phyloP scores from a whole-genome alignment of 179 eudicot genomes.

The Dionaea muscipula region DNA sequence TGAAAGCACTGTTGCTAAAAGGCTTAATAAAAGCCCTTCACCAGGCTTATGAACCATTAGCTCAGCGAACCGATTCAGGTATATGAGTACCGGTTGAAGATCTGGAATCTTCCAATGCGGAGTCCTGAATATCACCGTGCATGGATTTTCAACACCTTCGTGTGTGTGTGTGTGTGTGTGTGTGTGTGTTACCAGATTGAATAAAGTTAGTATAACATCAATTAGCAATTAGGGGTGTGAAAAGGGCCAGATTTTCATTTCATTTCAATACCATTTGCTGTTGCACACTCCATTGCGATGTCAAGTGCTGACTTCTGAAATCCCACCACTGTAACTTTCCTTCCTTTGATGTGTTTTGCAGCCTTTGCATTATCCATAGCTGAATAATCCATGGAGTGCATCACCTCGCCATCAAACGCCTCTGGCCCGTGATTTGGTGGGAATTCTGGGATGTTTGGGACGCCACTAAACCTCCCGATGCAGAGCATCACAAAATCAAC shows the following conservation, averaged over 20 bases:
- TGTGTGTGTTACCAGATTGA: too few species aligned
- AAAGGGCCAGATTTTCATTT: background rate
- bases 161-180: too few species aligned
- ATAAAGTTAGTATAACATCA: background rate
- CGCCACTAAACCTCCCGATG: slow-evolving; percentile 36
- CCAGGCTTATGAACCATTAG: slow-evolving; percentile 52
- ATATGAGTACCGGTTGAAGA: slow-evolving; percentile 27
- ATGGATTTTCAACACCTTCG: slow-evolving; percentile 45
- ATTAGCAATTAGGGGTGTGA: background rate
- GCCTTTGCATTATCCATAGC: slow-evolving; percentile 25
- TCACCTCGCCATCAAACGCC: slow-evolving; percentile 36
- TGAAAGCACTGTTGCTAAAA: slow-evolving; percentile 34
- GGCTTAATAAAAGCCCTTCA: slow-evolving; percentile 28
- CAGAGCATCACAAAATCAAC: slow-evolving; percentile 48
- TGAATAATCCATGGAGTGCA: slow-evolving; percentile 48
- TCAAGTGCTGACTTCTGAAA: slow-evolving; percentile 48
- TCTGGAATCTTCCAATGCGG: slow-evolving; percentile 45
- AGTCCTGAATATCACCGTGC: slow-evolving; percentile 40
- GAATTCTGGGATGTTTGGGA: slow-evolving; percentile 53
- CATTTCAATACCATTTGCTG: slow-evolving; percentile 4
- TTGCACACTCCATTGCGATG: slow-evolving; percentile 20
- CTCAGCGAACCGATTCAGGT: slow-evolving; percentile 40
- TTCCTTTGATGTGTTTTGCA: slow-evolving; percentile 24
- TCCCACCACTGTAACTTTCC: slow-evolving; percentile 39
- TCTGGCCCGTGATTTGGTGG: slow-evolving; percentile 35